A percentile compares a stretch with the other conserved stretches of the same genome.
These are phyloP conservation scores for Yarrowia sp. DNA, from an alignment of 805 yeast genomes.

Conservation along the genomic window DNA sequence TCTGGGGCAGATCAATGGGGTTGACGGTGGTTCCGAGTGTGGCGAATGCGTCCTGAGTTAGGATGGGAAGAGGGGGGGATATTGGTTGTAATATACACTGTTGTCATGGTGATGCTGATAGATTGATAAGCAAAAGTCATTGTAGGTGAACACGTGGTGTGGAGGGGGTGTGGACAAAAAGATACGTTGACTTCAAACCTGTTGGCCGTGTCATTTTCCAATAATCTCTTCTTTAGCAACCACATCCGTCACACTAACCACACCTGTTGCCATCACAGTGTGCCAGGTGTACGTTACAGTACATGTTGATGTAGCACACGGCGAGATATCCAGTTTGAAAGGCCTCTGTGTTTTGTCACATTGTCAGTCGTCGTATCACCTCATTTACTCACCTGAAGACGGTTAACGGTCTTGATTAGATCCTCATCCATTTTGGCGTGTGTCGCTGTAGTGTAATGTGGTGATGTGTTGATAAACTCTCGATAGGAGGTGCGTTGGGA, in stretches of 20 bases:
- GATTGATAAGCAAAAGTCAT: no score
- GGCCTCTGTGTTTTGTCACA: no score
- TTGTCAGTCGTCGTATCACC: no score
- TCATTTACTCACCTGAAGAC: slow-evolving; percentile 55
- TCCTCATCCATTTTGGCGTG: slow-evolving; percentile 68
- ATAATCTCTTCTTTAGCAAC: no score
- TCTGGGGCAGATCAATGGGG: slow-evolving; percentile 85
- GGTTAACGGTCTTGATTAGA: slow-evolving; percentile 83
- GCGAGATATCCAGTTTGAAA: no score
- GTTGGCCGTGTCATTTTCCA: no score
- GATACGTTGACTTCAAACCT: no score
- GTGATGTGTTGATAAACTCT: slow-evolving; percentile 38
- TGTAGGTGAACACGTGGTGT: no score
- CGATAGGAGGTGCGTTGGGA: slow-evolving; percentile 37
- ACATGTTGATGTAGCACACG: background rate
- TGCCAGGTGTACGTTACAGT: slow-evolving; percentile 18
- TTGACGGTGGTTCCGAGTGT: slow-evolving; percentile 89
- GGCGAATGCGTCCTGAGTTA: slow-evolving; percentile 76
- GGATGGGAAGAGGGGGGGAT: slow-evolving; percentile 44
- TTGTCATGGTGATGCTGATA: no score
- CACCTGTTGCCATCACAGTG: background rate
- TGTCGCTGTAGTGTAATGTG: slow-evolving; percentile 19
- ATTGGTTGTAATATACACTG: background rate
- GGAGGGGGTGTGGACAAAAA: no score
- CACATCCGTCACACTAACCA: no score